phyloP scores from a whole-genome alignment of 805 yeast genomes.

The Candida vaughaniae region DNA sequence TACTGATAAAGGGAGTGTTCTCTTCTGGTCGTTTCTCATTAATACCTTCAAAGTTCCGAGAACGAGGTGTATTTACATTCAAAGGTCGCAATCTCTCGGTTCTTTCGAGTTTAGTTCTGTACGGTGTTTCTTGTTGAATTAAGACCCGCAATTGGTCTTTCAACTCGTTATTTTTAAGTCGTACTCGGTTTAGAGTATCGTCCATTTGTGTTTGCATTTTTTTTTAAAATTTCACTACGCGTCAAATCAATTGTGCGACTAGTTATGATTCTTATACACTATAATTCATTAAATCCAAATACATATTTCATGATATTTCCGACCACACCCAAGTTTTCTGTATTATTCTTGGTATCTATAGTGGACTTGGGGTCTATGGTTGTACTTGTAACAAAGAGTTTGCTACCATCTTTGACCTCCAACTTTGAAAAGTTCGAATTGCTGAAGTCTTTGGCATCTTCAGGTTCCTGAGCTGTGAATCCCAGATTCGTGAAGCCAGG shows the following conservation, averaged over 20 bases:
- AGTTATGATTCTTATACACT: no score
- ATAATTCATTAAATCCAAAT: slow-evolving; percentile 46
- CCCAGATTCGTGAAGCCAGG: not conserved
- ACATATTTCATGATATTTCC: slow-evolving; percentile 34
- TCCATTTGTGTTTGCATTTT: slow-evolving; percentile 7
- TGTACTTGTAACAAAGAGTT: slow-evolving; percentile 30
- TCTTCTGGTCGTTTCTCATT: not conserved
- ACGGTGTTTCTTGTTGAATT: slow-evolving; percentile 12
- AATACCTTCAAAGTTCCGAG: not conserved
- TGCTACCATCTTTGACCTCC: slow-evolving; percentile 41
- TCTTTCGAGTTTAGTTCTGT: slow-evolving; percentile 1
- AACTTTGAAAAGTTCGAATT: slow-evolving; percentile 23
- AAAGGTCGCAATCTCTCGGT: slow-evolving; percentile 4
- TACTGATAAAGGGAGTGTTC: not conserved
- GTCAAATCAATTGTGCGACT: no score
- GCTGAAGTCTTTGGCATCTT: slow-evolving; percentile 4
- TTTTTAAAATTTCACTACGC: no score
- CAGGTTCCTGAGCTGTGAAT: slow-evolving; percentile 4
- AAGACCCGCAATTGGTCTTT: slow-evolving; percentile 10
- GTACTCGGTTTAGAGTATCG: slow-evolving; percentile 14
- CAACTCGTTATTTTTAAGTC: slow-evolving; percentile 11
- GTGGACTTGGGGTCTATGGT: slow-evolving; percentile 17
- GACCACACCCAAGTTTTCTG: slow-evolving; percentile 31
- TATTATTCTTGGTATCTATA: slow-evolving; percentile 19
- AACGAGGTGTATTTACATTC: not conserved